Base-by-base conservation (phyloP, 192 early-diverging fungal species). In the Chytriomyces hyalinus region DNA sequence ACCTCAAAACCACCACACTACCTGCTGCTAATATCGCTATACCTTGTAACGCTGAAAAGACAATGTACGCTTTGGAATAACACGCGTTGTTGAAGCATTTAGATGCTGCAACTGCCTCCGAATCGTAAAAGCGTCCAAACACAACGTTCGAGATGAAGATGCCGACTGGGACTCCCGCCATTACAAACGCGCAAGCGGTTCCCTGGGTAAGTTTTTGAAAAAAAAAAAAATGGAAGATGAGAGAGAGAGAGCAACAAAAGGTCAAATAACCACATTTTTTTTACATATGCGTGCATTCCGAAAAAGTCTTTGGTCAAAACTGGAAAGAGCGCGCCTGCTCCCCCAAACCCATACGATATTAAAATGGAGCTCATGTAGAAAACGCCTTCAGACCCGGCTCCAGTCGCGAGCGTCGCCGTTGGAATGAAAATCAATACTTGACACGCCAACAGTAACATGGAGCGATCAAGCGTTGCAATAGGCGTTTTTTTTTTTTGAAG, bases 301-400 rank as follows among this genome's bases (percentile, higher is more conserved):
- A 80, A 82, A 36, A 68, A 71, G 15, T 70, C 72, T 46, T 67
- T 47, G 6, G 75, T 79, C 6, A 82, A 68, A 47, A 63, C n/a
- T n/a, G 81, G 74, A 66, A 82, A 82, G 26, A 75, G 50, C 7
- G 69, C 73, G 6, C 81, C 78, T 0, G 9, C 46, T n/a, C 71
- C 77, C 28, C 81, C 81, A 36, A 67, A 82, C 44, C 78, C 81
- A 49, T 62, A 49, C 20, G 73, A 73, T 53, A 76, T 65, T 6
- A 20, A 66, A 9, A 45, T 43, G 10, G 81, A 82, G 24, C 57
- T 43, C 15, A 64, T 28, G 45, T 36, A 36, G 22, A 74, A 46
- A 8, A 26, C 9, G 5, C 13, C 28, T 26, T 63, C 6, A 45
- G 47, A 48, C 17, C 57, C 36, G 22, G 36, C 65, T 8, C 48